These are phyloP conservation scores for Ogataea philodendri DNA, from an alignment of 805 yeast species.

Conservation along the genomic window DNA sequence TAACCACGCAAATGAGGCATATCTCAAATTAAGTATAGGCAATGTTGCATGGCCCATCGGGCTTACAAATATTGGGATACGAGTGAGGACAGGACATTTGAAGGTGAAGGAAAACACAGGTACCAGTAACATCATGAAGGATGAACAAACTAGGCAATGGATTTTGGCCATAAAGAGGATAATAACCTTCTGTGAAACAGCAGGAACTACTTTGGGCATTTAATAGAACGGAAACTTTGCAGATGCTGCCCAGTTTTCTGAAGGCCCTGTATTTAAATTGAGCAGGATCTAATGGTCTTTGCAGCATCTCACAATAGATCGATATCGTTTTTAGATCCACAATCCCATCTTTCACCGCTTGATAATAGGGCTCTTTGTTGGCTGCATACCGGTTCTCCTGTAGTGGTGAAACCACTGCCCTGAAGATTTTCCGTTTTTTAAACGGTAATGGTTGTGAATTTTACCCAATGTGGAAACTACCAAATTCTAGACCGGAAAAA, in stretches of 20 bases:
- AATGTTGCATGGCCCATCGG: slow-evolving; percentile 95
- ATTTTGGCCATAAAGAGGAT: slow-evolving; percentile 70
- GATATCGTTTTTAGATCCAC: no score
- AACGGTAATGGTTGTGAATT: no score
- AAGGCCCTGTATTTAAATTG: no score
- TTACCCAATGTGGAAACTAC: slow-evolving; percentile 4
- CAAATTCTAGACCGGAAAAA: slow-evolving; percentile 11
- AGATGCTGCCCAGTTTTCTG: no score
- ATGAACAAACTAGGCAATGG: slow-evolving; percentile 75
- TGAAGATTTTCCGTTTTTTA: not conserved
- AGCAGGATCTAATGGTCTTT: no score
- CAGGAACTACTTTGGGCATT: not conserved
- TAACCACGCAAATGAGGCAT: slow-evolving; percentile 59
- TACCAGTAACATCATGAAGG: slow-evolving; percentile 70
- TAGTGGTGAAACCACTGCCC: no score
- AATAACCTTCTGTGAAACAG: slow-evolving; percentile 51
- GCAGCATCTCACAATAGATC: no score
- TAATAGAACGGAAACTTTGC: slow-evolving; percentile 3
- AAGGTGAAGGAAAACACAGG: slow-evolving; percentile 34
- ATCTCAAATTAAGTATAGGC: slow-evolving; percentile 76
- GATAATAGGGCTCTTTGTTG: no score
- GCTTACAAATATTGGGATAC: slow-evolving; percentile 74
- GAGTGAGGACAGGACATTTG: slow-evolving; percentile 64
- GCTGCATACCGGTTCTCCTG: no score
- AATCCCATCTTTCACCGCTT: no score